Evolutionary conservation across 345 rosid genomes (phyloP).

Genomic region (Syzygium jambos): DNA sequence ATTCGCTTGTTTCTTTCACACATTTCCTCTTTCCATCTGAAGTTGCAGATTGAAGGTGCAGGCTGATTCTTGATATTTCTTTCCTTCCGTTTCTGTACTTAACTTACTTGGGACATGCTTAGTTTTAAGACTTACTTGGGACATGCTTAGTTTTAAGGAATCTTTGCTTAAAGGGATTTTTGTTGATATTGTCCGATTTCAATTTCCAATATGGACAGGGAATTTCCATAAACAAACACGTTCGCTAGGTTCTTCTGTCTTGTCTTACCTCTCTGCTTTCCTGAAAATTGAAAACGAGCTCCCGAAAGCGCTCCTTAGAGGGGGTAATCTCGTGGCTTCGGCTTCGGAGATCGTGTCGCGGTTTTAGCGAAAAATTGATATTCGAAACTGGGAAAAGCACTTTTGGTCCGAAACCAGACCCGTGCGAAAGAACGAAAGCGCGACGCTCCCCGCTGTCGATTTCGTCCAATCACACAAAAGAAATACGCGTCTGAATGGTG

Average conservation of each 20-base stretch:
- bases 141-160: not conserved
- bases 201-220: not conserved
- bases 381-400: not conserved
- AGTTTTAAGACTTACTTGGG: no score
- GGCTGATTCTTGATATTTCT: not conserved
- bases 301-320: not conserved
- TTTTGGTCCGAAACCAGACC: not conserved
- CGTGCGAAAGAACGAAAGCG: not conserved
- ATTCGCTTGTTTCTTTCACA: not conserved
- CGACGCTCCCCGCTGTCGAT: not conserved
- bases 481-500: not conserved
- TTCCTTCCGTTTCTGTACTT: not conserved
- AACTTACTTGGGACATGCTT: not conserved
- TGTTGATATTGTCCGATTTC: not conserved
- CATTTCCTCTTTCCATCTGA: no score
- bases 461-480: not conserved
- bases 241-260: not conserved
- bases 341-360: not conserved
- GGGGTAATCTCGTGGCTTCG: not conserved
- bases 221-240: not conserved
- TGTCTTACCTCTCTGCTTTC: no score
- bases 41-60: not conserved
- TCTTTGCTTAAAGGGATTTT: not conserved
- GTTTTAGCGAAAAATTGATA: not conserved
- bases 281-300: not conserved